Evolutionary conservation across 2,329 filamentous ascomycete species (phyloP).

Genomic region (Pseudocercospora fuligena): DNA sequence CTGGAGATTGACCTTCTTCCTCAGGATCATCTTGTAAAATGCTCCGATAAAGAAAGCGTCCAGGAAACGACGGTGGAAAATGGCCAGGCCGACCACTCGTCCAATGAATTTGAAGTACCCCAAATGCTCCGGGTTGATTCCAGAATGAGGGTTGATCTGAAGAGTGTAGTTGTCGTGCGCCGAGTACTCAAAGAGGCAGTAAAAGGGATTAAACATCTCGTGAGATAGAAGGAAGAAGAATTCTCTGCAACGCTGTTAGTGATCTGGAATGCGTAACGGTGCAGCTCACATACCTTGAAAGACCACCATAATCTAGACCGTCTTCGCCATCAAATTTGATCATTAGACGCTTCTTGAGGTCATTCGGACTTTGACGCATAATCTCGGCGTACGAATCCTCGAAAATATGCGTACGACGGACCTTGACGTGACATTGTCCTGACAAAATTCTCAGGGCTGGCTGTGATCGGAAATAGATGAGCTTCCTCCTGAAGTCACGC

Average conservation of each 20-base stretch:
- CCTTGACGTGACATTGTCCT: constrained; percentile 97
- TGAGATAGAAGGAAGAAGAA: constrained; percentile 99
- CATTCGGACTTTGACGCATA: constrained; percentile 91
- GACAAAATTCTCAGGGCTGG: constrained; percentile 93
- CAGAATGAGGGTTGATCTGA: constrained; percentile 98
- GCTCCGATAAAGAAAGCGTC: constrained; percentile 99
- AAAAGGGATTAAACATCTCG: constrained; percentile 99
- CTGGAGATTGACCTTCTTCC: constrained; percentile 86
- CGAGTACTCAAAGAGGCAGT: constrained; percentile 98
- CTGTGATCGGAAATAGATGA: constrained; percentile 99
- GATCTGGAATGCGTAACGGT: not conserved
- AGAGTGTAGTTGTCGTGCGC: constrained; percentile 99
- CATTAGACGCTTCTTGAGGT: constrained; percentile 98
- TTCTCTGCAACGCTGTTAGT: constrained; percentile 64
- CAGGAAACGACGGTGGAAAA: constrained; percentile 96
- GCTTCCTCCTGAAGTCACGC: constrained; percentile 94
- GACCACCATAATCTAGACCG: constrained; percentile 94
- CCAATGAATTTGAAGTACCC: constrained; percentile 99
- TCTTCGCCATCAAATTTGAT: constrained; percentile 99
- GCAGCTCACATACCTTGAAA: constrained; percentile 67
- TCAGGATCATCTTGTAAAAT: constrained; percentile 98
- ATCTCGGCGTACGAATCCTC: constrained; percentile 99
- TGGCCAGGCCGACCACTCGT: constrained; percentile 92
- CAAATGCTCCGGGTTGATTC: constrained; percentile 98
- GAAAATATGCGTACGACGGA: constrained; percentile 94